Base-by-base conservation (phyloP, 169 alveolate species). In the Plasmodium ovale region DNA sequence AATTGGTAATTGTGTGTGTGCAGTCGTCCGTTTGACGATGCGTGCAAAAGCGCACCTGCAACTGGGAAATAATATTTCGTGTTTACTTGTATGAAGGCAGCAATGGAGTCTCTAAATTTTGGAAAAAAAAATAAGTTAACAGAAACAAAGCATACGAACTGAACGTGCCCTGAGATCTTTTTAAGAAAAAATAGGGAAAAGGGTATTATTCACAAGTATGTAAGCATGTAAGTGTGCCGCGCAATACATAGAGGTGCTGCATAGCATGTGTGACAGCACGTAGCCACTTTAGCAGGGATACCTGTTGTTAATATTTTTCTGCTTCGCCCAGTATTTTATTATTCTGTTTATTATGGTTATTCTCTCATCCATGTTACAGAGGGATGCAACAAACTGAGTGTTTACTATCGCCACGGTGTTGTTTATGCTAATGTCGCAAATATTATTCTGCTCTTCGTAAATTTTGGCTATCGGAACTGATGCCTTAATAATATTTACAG, bases 281-380 rank as follows among this genome's bases (percentile, higher is more conserved):
- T 49, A 60, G 0, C 84, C 44, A 3, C 35, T 33, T 39, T 27
- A 27, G 27, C 94, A 93, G 35, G 39, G 67, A 10, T 88, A 92
- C 59, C 97, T 60, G 92, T 95, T 93, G 91, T 95, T 95, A 35
- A 95, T 95, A 44, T 92, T 70, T 68, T 96, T 68, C 27, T 88
- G 87, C 21, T 77, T 93, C n/a, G 97, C 97, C 97, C 97, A 95
- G 91, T 93, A 92, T 72, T 95, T 95, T 58, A 95, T 93, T 70
- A 95, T 73, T 39, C 97, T 72, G 39, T 96, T 96, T 44, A 95
- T 93, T 19, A 85, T 88, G 19, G 91, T 91, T 58, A 93, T 89
- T 49, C 97, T 70, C 35, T 39, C 69, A 71, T 95, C 97, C 21
- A 94, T 37, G 53, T 35, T 67, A 21, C 92, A 77, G 65, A 94